These are phyloP conservation scores for Alternaria sp. DNA, from an alignment of 2,329 filamentous ascomycete species.

Conservation along the genomic window DNA sequence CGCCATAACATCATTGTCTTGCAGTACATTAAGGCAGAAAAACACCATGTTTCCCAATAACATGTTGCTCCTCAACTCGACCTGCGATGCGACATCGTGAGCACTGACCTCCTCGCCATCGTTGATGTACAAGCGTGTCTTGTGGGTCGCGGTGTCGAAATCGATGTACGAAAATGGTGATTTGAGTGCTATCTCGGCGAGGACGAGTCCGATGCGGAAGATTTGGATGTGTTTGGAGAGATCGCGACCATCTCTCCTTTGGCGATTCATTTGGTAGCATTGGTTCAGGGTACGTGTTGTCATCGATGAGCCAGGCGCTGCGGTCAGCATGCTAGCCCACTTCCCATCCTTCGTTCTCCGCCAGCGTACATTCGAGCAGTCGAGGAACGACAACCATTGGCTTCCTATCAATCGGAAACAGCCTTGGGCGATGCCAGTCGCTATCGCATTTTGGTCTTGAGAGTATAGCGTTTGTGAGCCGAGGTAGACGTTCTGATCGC, in stretches of 20 bases:
- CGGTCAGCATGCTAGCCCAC: constrained; percentile 34
- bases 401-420: constrained; percentile 33
- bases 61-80: constrained; percentile 26
- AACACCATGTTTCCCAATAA: constrained; percentile 34
- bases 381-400: constrained; percentile 31
- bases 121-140: constrained; percentile 20
- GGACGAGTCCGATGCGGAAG: constrained; percentile 36
- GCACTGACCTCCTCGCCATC: constrained; percentile 24
- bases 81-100: constrained; percentile 28
- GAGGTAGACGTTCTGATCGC: constrained; percentile 14
- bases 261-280: constrained; percentile 11
- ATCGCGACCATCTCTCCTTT: constrained; percentile 14
- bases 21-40: constrained; percentile 27
- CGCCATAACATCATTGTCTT: constrained; percentile 21
- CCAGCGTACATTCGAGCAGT: constrained; percentile 35
- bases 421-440: constrained; percentile 29
- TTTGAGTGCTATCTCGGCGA: constrained; percentile 33
- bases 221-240: constrained; percentile 31
- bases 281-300: constrained; percentile 23
- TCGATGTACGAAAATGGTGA: constrained; percentile 23
- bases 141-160: constrained; percentile 13
- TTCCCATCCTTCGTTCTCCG: constrained; percentile 21
- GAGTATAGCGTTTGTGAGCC: constrained; percentile 31
- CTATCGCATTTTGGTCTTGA: constrained; percentile 32
- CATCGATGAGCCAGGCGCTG: constrained; percentile 16